Base-by-base conservation (phyloP, 495 filamentous ascomycete species). In the Podospora bellae-mahoneyi region DNA sequence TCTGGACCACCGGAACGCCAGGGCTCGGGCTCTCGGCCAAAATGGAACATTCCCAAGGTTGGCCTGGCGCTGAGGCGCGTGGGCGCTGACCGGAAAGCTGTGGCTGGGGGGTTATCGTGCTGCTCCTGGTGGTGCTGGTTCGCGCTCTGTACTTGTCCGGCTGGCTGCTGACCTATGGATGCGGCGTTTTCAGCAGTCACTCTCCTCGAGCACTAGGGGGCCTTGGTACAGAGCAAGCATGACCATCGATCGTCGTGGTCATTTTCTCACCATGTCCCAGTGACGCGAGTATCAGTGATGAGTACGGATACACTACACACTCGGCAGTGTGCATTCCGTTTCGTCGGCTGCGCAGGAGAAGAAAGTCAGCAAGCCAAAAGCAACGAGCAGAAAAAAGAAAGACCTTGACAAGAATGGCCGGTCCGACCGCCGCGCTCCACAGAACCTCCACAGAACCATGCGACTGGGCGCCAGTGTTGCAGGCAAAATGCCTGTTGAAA, bases 31-130 rank as follows among this genome's bases (percentile, higher is more conserved):
- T 63, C 39, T 48, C 61, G 61, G 61, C 61, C 61, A 39, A 63
- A 63, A 63, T 63, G 30, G 15, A 28, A 63, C 61, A 63, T 63
- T 63, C 61, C 61, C 61, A 62, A 62, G 27, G 60, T 62, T 62
- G 60, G 60, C 23, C 58, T 60, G 58, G 58, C 26, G 27, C 28
- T 10, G 23, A 19, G n/a, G 55, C 23, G 23, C 23, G 23, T 23
- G 23, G 23, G 23, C n/a, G 23, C 55, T 26, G 55, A 5, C 55
- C 19, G 23, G 55, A 58, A 58, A 58, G 55, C 55, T 26, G 55
- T 58, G 55, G 55, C 55, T 58, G 55, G 55, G 55, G 55, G 23
- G 55, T 58, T 58, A 26, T 48, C 39, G 55, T 26, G 55, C 55
- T 58, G 55, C 19, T 26, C 5, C 16, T 58, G 55, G 55, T 58